Conservation (phyloP, 768 basidiomycete genomes). For the Boletus rubescentipes region DNA sequence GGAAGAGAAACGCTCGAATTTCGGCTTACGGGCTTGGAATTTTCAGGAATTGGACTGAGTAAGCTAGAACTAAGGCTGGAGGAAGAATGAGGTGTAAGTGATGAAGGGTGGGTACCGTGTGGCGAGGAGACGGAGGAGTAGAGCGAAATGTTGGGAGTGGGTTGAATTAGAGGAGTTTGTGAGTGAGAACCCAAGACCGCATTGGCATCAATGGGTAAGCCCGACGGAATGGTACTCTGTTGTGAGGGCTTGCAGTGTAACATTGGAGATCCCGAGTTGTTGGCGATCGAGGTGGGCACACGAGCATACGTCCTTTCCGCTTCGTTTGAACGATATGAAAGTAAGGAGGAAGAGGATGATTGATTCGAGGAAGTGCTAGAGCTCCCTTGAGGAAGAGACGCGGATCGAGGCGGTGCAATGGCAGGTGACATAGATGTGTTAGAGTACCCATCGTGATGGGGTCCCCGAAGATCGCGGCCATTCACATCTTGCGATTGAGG, state of each 20-base stretch:
- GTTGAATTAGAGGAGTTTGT: slow-evolving; percentile 10
- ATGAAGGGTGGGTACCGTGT: slow-evolving; percentile 11
- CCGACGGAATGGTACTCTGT: neutral
- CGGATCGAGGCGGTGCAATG: slow-evolving; percentile 22
- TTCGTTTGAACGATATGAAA: slow-evolving; percentile 24
- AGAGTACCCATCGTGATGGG: neutral
- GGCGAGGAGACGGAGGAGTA: slow-evolving; percentile 18
- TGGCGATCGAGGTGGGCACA: slow-evolving; percentile 1
- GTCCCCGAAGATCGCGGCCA: slow-evolving; percentile 6
- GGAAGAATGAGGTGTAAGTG: slow-evolving; percentile 20
- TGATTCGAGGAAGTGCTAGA: slow-evolving; percentile 9
- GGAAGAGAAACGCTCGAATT: slow-evolving; percentile 71
- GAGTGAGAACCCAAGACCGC: slow-evolving; percentile 2
- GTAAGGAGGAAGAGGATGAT: neutral
- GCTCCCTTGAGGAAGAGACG: slow-evolving; percentile 18
- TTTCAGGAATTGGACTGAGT: slow-evolving; percentile 30
- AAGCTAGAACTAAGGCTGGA: slow-evolving; percentile 16
- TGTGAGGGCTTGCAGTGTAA: slow-evolving; percentile 9
- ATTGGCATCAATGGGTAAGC: neutral
- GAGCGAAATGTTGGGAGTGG: slow-evolving; percentile 23
- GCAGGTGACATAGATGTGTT: slow-evolving; percentile 7
- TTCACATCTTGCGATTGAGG: slow-evolving; percentile 16
- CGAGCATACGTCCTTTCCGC: slow-evolving; percentile 7
- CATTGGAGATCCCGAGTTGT: neutral
- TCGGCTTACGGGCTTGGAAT: slow-evolving; percentile 45